phyloP scores from a whole-genome alignment of 2,329 filamentous ascomycete genomes.

The Alternaria gaisen region DNA sequence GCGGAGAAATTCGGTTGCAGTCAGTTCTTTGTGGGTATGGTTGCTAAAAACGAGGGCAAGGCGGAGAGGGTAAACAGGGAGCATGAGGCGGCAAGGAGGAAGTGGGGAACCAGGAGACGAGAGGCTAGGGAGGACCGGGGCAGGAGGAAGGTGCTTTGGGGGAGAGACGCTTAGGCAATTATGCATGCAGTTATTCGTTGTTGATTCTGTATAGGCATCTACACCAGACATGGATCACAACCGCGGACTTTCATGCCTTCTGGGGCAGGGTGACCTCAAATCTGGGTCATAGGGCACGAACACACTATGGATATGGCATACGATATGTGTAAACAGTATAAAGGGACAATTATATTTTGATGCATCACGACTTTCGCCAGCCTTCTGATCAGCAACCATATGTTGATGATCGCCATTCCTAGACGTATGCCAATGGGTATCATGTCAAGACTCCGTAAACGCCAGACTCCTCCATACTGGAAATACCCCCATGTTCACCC shows the following conservation, averaged over 20 bases:
- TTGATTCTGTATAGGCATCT: background rate
- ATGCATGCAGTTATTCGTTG: background rate
- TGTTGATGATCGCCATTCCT: background rate
- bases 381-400: background rate
- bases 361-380: background rate
- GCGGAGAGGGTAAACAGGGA: constrained; percentile 56
- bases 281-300: background rate
- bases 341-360: background rate
- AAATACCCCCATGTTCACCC: background rate
- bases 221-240: no score
- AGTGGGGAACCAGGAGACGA: constrained; percentile 68
- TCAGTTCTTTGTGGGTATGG: constrained; percentile 68
- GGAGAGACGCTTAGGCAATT: constrained; percentile 59
- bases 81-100: constrained; percentile 63
- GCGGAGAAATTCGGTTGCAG: constrained; percentile 71
- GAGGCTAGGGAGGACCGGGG: constrained; percentile 69
- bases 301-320: background rate
- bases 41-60: constrained; percentile 58
- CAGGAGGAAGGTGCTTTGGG: constrained; percentile 69
- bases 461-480: background rate
- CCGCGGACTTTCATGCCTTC: background rate
- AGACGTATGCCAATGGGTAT: background rate
- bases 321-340: background rate
- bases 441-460: background rate
- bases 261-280: background rate